Conservation (phyloP, 192 early-diverging fungal species). For the Linnemannia schmuckeri region DNA sequence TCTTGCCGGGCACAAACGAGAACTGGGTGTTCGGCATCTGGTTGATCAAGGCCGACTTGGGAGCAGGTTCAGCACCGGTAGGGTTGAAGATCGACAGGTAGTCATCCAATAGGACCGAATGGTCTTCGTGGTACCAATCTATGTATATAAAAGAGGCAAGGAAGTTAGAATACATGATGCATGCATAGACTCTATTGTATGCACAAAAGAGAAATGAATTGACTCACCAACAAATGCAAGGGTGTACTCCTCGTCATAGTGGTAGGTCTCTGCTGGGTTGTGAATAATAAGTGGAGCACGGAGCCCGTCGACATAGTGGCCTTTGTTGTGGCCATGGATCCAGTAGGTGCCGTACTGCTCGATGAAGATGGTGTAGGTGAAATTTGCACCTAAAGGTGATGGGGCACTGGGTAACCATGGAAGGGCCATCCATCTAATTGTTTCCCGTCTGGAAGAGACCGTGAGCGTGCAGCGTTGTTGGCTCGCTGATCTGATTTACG, state of each 20-base stretch:
- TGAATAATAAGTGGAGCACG: constrained; percentile 74
- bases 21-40: constrained; percentile 55
- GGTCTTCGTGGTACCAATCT: constrained; percentile 73
- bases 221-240: constrained; percentile 73
- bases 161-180: background rate
- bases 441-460: constrained; percentile 73
- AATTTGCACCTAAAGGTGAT: constrained; percentile 68
- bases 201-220: background rate
- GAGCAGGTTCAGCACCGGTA: constrained; percentile 80
- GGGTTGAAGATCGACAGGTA: constrained; percentile 82
- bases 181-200: background rate
- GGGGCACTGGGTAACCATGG: constrained; percentile 70
- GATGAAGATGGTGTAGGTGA: constrained; percentile 67
- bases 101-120: constrained; percentile 58
- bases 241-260: constrained; percentile 71
- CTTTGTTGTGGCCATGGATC: constrained; percentile 72
- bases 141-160: background rate
- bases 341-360: constrained; percentile 75
- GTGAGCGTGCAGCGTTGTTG: constrained; percentile 72
- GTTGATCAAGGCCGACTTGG: constrained; percentile 73
- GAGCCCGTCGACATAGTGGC: constrained; percentile 80
- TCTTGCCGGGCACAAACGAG: constrained; percentile 75
- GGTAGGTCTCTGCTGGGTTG: constrained; percentile 55
- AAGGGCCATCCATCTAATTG: constrained; percentile 71
- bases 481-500: constrained; percentile 58